Conservation (phyloP, 2,329 filamentous ascomycete genomes). For the Penicillium sp. region DNA sequence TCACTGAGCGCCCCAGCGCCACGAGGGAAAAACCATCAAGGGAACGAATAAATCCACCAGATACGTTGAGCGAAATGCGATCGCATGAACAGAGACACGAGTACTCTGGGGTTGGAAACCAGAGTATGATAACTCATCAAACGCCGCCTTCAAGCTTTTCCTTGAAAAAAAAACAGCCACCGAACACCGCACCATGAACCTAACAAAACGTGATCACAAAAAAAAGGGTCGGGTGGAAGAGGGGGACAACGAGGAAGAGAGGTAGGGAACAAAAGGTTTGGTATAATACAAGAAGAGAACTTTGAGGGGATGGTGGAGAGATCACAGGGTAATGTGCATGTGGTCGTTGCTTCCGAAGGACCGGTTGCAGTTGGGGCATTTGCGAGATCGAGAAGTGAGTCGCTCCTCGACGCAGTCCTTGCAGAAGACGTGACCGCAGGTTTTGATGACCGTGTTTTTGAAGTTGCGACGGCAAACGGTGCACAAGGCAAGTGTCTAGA, state of each 20-base stretch:
- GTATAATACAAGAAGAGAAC: slow-evolving; percentile 38
- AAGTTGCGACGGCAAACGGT: slow-evolving; percentile 90
- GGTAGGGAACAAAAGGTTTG: slow-evolving; percentile 17
- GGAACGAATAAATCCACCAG: slow-evolving; percentile 18
- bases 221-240: slow-evolving; percentile 19
- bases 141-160: slow-evolving; percentile 36
- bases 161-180: slow-evolving; percentile 27
- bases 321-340: slow-evolving; percentile 62
- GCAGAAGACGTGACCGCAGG: slow-evolving; percentile 95
- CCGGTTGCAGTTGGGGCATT: slow-evolving; percentile 92
- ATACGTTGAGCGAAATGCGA: slow-evolving; percentile 25
- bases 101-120: not conserved
- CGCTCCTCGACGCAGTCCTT: slow-evolving; percentile 86
- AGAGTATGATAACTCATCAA: slow-evolving; percentile 22
- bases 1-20: slow-evolving; percentile 19
- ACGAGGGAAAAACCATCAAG: slow-evolving; percentile 10
- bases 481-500: slow-evolving; percentile 75
- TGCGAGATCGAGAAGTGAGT: slow-evolving; percentile 84
- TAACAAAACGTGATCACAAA: slow-evolving; percentile 27
- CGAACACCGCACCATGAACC: slow-evolving; percentile 42
- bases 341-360: slow-evolving; percentile 89
- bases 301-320: slow-evolving; percentile 9
- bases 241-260: slow-evolving; percentile 11
- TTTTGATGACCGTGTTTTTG: slow-evolving; percentile 91
- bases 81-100: slow-evolving; percentile 15